Evolutionary conservation across 192 early-diverging fungal species (phyloP).

Genomic region (Coemansia erecta): DNA sequence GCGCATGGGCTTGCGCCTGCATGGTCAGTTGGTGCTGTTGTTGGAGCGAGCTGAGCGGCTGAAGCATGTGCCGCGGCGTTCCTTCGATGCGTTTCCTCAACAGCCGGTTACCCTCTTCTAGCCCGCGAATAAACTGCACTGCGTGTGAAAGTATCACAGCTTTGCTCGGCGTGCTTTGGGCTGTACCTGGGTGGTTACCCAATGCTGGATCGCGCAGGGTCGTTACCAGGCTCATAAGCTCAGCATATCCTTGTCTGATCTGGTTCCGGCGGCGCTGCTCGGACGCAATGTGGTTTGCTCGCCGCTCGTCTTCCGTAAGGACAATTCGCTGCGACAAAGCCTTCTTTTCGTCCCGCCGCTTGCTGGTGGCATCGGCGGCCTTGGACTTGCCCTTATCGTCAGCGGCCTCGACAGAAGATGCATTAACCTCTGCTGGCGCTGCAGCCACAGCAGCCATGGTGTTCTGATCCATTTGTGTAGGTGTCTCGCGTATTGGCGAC

Average conservation of each 20-base stretch:
- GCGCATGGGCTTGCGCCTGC: not conserved
- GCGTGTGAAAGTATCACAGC: conserved; percentile 81
- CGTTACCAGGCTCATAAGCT: conserved; percentile 82
- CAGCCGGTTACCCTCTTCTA: conserved; percentile 48
- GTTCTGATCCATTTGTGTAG: not conserved
- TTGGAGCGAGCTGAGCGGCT: conserved; percentile 11
- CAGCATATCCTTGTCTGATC: conserved; percentile 86
- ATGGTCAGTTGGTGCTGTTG: conserved; percentile 3
- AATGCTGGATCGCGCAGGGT: conserved; percentile 56
- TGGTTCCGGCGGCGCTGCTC: conserved; percentile 91
- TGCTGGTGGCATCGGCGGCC: not conserved
- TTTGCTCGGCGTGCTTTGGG: conserved; percentile 76
- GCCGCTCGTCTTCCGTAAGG: conserved; percentile 88
- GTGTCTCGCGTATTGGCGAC: conserved; percentile 32
- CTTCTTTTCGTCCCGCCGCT: conserved; percentile 39
- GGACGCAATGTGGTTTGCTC: conserved; percentile 91
- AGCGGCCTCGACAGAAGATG: not conserved
- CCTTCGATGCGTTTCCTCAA: conserved; percentile 44
- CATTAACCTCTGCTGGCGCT: not conserved
- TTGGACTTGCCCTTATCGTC: not conserved
- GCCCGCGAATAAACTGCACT: conserved; percentile 65
- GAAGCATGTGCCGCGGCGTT: conserved; percentile 13
- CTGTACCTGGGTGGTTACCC: conserved; percentile 55
- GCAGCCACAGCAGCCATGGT: not conserved
- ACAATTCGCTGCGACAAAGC: conserved; percentile 48